Percentiles rank a stretch among this genome's conserved stretches.
Conservation (phyloP, 371 early-diverging fungal genomes). For the Apophysomyces sp. region DNA sequence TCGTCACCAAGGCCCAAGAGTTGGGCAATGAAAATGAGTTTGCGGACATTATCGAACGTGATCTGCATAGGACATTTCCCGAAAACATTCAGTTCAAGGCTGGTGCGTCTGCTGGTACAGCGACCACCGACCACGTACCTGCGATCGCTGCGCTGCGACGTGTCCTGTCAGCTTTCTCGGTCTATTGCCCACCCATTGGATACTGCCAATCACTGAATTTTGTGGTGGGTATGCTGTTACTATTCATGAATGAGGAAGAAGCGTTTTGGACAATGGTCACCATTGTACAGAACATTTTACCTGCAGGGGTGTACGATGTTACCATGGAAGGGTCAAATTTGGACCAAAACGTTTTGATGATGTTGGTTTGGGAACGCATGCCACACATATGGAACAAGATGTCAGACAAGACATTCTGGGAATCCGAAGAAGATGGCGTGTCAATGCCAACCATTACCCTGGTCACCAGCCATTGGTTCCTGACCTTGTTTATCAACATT, state of each 20-base stretch:
- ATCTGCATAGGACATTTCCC: conserved; percentile 77
- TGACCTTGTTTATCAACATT: conserved; percentile 79
- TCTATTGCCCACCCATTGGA: conserved; percentile 64
- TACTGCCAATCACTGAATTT: conserved; percentile 85
- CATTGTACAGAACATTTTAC: conserved; percentile 68
- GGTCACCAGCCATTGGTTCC: conserved; percentile 86
- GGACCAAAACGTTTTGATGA: conserved; percentile 73
- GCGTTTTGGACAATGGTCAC: conserved; percentile 80
- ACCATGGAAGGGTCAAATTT: conserved; percentile 74
- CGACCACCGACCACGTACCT: conserved; percentile 36
- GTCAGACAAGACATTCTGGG: conserved; percentile 40
- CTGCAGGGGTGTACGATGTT: conserved; percentile 72
- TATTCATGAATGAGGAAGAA: conserved; percentile 75
- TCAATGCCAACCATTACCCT: conserved; percentile 67
- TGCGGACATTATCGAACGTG: conserved; percentile 71
- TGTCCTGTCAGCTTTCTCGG: conserved; percentile 67
- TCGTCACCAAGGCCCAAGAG: conserved; percentile 51
- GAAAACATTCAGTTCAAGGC: conserved; percentile 68
- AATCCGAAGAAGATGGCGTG: conserved; percentile 46
- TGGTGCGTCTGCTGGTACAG: conserved; percentile 12
- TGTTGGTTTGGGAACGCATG: conserved; percentile 52
- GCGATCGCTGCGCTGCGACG: conserved; percentile 67
- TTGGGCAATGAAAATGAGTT: conserved; percentile 52
- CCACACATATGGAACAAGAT: conserved; percentile 52
- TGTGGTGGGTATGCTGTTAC: conserved; percentile 70